Evolutionary conservation across 305 asterid genomes (phyloP).

Genomic region (Fraxinus sp.): DNA sequence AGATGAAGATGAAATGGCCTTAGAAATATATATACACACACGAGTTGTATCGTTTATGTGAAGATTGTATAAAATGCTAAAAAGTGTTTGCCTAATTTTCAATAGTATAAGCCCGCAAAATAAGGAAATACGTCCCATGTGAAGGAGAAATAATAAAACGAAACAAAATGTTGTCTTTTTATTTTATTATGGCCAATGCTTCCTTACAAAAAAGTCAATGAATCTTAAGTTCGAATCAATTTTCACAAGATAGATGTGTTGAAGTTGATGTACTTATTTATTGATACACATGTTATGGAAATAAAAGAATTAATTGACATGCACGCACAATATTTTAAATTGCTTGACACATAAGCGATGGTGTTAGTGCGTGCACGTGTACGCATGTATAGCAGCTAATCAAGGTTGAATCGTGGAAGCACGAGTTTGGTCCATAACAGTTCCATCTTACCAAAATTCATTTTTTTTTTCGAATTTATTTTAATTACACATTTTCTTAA

Average conservation of each 20-base stretch:
- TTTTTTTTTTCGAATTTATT: no score
- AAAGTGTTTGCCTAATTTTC: neutral
- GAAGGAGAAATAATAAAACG: neutral
- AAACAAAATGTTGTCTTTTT: no score
- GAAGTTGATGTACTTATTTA: neutral
- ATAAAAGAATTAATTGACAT: neutral
- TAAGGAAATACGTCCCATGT: neutral
- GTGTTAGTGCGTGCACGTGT: neutral
- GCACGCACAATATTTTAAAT: neutral
- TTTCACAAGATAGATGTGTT: no score
- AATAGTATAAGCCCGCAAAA: neutral
- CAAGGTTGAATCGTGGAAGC: no score
- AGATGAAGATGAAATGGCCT: neutral
- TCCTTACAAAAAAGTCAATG: no score
- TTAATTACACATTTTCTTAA: no score
- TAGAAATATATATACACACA: neutral
- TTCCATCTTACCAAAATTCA: no score
- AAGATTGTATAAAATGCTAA: neutral
- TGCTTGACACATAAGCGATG: neutral
- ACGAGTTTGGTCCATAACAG: neutral
- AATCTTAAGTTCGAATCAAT: no score
- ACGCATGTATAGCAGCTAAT: neutral
- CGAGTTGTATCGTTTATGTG: neutral
- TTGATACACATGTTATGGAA: neutral
- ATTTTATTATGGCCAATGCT: no score